Evolutionary conservation across 768 basidiomycete genomes (phyloP).

Genomic region (Mycena vitilis): DNA sequence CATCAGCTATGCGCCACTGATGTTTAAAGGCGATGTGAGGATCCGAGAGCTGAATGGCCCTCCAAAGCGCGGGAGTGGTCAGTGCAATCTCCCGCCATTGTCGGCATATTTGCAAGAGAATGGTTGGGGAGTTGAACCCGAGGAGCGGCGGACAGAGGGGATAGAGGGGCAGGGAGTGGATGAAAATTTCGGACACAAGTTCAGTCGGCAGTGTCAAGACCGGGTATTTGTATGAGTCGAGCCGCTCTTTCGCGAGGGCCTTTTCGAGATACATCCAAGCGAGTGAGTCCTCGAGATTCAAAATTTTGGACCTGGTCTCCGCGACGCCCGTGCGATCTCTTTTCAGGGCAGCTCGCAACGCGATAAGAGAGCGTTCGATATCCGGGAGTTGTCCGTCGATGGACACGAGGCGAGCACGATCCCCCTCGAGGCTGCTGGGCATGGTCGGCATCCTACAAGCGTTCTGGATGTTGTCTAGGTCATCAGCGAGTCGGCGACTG

Average conservation of each 20-base stretch:
- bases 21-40: too few species aligned
- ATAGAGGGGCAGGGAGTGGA: constrained; percentile 1
- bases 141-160: background rate
- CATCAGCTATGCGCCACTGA: too few species aligned
- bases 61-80: background rate
- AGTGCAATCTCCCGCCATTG: background rate
- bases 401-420: too few species aligned
- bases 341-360: background rate
- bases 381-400: too few species aligned
- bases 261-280: background rate
- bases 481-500: too few species aligned
- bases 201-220: too few species aligned
- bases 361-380: too few species aligned
- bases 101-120: background rate
- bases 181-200: background rate
- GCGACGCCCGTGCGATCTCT: background rate
- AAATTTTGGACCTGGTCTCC: too few species aligned
- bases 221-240: constrained; percentile 40
- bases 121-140: background rate
- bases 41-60: background rate
- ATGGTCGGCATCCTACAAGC: too few species aligned
- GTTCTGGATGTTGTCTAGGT: too few species aligned
- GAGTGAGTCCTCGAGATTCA: background rate
- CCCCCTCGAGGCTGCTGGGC: too few species aligned
- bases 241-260: constrained; percentile 62